These are phyloP conservation scores for Brassica incana DNA, from an alignment of 345 rosid genomes.

Conservation along the genomic window DNA sequence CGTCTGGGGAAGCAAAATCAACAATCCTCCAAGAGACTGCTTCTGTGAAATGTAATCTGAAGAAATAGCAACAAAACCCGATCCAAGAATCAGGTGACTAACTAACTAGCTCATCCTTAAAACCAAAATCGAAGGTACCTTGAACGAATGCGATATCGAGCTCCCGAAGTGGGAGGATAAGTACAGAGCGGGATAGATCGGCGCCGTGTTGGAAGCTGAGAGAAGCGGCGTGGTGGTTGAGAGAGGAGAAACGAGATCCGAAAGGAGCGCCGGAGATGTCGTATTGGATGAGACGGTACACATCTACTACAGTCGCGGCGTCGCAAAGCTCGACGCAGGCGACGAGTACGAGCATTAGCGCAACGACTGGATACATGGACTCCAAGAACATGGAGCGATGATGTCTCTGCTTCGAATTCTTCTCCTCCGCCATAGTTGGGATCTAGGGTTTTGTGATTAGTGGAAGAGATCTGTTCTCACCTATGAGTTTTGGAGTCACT, in stretches of 20 bases:
- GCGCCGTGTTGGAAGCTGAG: slow-evolving; percentile 69
- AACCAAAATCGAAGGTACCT: slow-evolving; percentile 45
- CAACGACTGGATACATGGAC: slow-evolving; percentile 66
- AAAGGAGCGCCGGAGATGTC: slow-evolving; percentile 88
- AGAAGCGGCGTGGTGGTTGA: slow-evolving; percentile 91
- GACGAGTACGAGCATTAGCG: slow-evolving; percentile 68
- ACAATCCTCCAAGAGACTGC: slow-evolving; percentile 79
- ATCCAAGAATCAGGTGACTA: too few species aligned
- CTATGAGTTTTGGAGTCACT: background rate
- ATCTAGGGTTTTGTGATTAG: slow-evolving; percentile 58
- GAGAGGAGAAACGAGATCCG: slow-evolving; percentile 87
- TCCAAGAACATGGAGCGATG: slow-evolving; percentile 44
- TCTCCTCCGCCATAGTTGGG: slow-evolving; percentile 35
- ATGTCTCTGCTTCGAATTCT: slow-evolving; percentile 40
- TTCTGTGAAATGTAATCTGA: slow-evolving; percentile 60
- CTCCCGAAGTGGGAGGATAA: slow-evolving; percentile 78
- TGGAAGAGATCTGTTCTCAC: slow-evolving; percentile 25
- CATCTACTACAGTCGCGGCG: slow-evolving; percentile 95
- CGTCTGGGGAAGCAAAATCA: slow-evolving; percentile 79
- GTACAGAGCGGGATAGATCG: slow-evolving; percentile 88
- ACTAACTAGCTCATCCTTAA: background rate
- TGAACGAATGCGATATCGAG: slow-evolving; percentile 60
- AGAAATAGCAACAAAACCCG: too few species aligned
- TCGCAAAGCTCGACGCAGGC: slow-evolving; percentile 94
- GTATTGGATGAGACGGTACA: slow-evolving; percentile 93